Conservation (phyloP, 805 yeast genomes). For the Saccharomycopsis olivae region DNA sequence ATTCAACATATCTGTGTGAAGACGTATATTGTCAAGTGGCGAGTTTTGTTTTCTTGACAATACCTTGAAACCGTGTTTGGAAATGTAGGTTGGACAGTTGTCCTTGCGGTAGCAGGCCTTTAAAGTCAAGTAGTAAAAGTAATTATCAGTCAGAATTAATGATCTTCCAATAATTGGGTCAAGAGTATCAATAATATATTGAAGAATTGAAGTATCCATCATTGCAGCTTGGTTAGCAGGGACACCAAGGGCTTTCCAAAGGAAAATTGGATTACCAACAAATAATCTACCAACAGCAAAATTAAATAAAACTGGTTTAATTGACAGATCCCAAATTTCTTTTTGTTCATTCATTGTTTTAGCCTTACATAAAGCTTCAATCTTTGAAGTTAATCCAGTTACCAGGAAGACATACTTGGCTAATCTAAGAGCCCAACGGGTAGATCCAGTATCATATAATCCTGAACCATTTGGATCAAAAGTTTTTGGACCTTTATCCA, state of each 20-base stretch:
- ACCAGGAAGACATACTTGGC: slow-evolving; percentile 49
- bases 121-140: slow-evolving; percentile 64
- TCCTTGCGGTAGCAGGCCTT: slow-evolving; percentile 46
- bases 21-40: slow-evolving; percentile 59
- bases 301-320: slow-evolving; percentile 63
- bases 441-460: slow-evolving; percentile 70
- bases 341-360: slow-evolving; percentile 52
- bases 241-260: slow-evolving; percentile 87
- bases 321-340: slow-evolving; percentile 48
- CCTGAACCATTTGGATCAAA: slow-evolving; percentile 49
- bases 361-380: slow-evolving; percentile 46
- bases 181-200: slow-evolving; percentile 66
- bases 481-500: slow-evolving; percentile 46
- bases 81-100: slow-evolving; percentile 72
- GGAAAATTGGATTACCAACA: slow-evolving; percentile 73
- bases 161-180: slow-evolving; percentile 64
- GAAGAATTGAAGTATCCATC: slow-evolving; percentile 64
- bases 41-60: slow-evolving; percentile 23
- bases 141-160: slow-evolving; percentile 59
- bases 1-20: slow-evolving; percentile 71
- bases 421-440: slow-evolving; percentile 75
- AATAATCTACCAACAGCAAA: slow-evolving; percentile 56
- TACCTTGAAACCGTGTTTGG: slow-evolving; percentile 38
- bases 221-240: slow-evolving; percentile 75
- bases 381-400: slow-evolving; percentile 41